Percentiles rank a stretch among this genome's conserved stretches.
Evolutionary conservation across 306 rosid species (phyloP).

Genomic region (Urtica urens): DNA sequence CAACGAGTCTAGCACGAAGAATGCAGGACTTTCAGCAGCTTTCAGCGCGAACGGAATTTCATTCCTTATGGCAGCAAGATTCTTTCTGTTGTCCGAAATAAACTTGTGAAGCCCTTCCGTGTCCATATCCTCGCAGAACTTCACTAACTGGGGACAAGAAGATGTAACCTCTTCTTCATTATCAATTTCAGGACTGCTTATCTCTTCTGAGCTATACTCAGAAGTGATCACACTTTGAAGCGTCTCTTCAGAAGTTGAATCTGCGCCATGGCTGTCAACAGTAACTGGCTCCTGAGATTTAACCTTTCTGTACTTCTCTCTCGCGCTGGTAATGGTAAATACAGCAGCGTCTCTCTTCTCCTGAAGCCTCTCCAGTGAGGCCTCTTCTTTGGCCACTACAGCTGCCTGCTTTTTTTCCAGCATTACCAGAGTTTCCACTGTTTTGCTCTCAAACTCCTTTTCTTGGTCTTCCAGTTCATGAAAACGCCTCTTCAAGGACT

Average conservation of each 20-base stretch:
- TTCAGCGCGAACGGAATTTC: conserved; percentile 78
- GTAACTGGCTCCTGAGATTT: conserved; percentile 32
- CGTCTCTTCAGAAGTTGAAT: conserved; percentile 40
- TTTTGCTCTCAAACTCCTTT: conserved; percentile 68
- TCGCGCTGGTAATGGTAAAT: conserved; percentile 52
- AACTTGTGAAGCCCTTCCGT: conserved; percentile 79
- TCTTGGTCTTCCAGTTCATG: conserved; percentile 94
- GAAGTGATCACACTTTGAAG: conserved; percentile 39
- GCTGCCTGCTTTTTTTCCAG: conserved; percentile 66
- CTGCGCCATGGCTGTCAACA: conserved; percentile 31
- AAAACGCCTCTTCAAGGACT: conserved; percentile 94
- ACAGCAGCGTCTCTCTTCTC: conserved; percentile 80
- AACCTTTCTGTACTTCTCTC: conserved; percentile 71
- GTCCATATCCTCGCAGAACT: conserved; percentile 79
- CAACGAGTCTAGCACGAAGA: conserved; percentile 67
- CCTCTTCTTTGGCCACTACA: conserved; percentile 68
- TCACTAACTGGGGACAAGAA: conserved; percentile 63
- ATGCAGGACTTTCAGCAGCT: conserved; percentile 79
- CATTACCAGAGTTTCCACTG: conserved; percentile 48
- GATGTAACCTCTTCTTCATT: conserved; percentile 31
- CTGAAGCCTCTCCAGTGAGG: conserved; percentile 62
- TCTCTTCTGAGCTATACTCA: conserved; percentile 31
- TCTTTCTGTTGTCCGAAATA: conserved; percentile 90
- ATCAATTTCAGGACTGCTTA: conserved; percentile 34
- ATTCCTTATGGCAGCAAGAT: conserved; percentile 81